Percentiles rank a stretch among this genome's conserved stretches.
Evolutionary conservation across 441 rosid species (phyloP).

Genomic region (Populus hybrid): DNA sequence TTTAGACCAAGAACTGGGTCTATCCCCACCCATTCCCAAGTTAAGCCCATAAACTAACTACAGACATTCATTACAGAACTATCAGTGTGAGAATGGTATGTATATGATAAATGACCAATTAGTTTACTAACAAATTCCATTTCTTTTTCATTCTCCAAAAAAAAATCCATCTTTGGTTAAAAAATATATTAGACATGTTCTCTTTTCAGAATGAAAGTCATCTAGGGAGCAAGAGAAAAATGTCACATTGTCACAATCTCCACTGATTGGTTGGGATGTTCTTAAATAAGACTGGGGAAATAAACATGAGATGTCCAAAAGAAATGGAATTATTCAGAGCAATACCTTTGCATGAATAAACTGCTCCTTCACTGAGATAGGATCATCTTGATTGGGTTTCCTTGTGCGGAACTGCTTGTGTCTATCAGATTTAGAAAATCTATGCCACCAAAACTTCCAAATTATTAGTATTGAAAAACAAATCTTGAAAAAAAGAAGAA

Average conservation of each 20-base stretch:
- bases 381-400: conserved; percentile 71
- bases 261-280: neutral
- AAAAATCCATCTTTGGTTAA: neutral
- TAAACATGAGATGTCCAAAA: too few relatives aligned
- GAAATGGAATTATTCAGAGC: conserved; percentile 1
- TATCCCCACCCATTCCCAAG: neutral
- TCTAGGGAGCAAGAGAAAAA: neutral
- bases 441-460: conserved; percentile 28
- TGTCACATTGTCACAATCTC: neutral
- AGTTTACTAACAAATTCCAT: neutral
- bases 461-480: conserved; percentile 15
- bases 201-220: neutral
- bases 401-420: conserved; percentile 47
- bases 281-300: neutral
- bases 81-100: neutral
- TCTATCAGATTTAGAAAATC: conserved; percentile 49
- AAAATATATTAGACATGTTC: neutral
- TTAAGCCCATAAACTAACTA: neutral
- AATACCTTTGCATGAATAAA: conserved; percentile 92
- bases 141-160: neutral
- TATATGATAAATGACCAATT: neutral
- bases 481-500: neutral
- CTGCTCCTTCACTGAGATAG: conserved; percentile 77
- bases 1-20: neutral
- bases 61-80: neutral